Percentiles rank a stretch among this genome's conserved stretches.
Evolutionary conservation across 352 stramenopile species (phyloP).

Genomic region (Pseudoperonospora humuli): DNA sequence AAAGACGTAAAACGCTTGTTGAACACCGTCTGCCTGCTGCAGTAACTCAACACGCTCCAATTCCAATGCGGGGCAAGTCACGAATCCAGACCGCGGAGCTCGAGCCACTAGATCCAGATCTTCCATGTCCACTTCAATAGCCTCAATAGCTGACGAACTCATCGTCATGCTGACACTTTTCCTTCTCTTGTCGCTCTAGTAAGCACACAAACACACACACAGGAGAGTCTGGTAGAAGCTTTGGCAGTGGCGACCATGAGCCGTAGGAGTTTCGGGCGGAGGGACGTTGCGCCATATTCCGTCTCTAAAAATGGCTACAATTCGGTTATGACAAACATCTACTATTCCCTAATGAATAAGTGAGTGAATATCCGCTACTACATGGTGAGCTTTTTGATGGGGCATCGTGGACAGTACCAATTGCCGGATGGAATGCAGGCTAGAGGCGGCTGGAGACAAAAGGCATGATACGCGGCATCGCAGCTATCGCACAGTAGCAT

Average conservation of each 20-base stretch:
- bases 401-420: conserved; percentile 77
- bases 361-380: conserved; percentile 24
- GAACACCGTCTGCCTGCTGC: conserved; percentile 20
- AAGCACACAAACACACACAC: conserved; percentile 6
- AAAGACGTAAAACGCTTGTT: conserved; percentile 35
- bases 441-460: conserved; percentile 64
- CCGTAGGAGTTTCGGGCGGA: conserved; percentile 17
- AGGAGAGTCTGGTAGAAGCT: conserved; percentile 16
- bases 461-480: conserved; percentile 77
- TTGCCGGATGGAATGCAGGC: conserved; percentile 54
- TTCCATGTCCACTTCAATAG: too few relatives aligned
- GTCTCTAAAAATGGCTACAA: too few relatives aligned
- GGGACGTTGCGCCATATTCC: conserved; percentile 6
- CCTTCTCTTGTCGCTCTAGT: conserved; percentile 8
- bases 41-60: too few relatives aligned
- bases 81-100: conserved; percentile 23
- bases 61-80: conserved; percentile 29
- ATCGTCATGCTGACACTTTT: conserved; percentile 8
- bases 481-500: conserved; percentile 84
- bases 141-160: background rate
- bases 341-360: too few relatives aligned
- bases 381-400: conserved; percentile 34
- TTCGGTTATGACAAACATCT: too few relatives aligned
- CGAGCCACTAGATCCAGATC: too few relatives aligned
- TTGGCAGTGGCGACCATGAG: conserved; percentile 6